Base-by-base conservation (phyloP, 371 early-diverging fungal genomes). In the Coemansia sp. region DNA sequence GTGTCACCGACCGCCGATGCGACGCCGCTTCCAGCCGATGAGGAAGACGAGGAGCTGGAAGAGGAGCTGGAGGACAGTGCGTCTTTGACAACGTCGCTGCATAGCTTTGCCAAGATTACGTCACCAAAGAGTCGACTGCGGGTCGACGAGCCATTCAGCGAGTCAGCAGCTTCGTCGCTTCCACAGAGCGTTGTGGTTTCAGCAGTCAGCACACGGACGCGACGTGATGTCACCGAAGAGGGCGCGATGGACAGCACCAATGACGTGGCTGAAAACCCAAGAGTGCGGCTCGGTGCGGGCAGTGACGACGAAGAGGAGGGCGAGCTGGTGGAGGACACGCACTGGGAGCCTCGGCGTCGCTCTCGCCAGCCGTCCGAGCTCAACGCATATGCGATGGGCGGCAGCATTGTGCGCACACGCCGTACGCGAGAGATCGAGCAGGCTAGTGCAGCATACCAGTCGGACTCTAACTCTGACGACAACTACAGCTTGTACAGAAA, bases 331-430 rank as follows among this genome's bases (percentile, higher is more conserved):
- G 74, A 70, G 5, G 74, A 69, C 23, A 39, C n/a, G 28, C 73
- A 49, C 46, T 69, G 65, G 73, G 73, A 69, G 57, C 65, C 73
- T 12, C 65, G 65, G 29, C 69, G 66, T 2, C 59, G 58, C n/a
- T 61, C 63, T n/a, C 73, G 61, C 1, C 64, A 32, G 19, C 39
- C 53, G 32, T 58, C 65, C 15, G 73, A 69, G 66, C 65, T 69
- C 13, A 61, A 61, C 13, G 70, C 69, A 0, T 69, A 69, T 36
- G 72, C 73, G 15, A 54, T 69, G 65, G 73, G 73, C 24, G 73
- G 73, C 61, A 73, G 69, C 69, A 73, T 61, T 29, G 73, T 73
- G 61, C 73, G 73, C 57, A 69, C 73, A 1, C 65, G 70, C 3
- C 64, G 73, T 17, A 36, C 46, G 8, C 66, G 74, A 28, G 63